Evolutionary conservation across 495 filamentous ascomycete species (phyloP).

Genomic region (Hypoxylon fragiforme): DNA sequence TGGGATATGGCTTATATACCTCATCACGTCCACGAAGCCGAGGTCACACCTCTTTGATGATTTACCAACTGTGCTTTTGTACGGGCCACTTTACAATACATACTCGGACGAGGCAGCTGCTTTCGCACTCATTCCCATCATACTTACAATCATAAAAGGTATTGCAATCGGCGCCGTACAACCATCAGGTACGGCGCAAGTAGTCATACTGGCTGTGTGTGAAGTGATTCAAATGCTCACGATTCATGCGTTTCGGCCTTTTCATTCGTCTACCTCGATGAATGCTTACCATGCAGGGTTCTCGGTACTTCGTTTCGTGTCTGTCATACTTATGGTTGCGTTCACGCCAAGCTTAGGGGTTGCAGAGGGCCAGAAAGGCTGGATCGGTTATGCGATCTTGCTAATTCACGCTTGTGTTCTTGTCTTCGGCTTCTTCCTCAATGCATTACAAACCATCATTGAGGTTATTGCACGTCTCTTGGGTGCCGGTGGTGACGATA

Average conservation of each 20-base stretch:
- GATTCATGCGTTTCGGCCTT: constrained; percentile 86
- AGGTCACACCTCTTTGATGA: constrained; percentile 89
- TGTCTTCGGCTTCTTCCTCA: constrained; percentile 92
- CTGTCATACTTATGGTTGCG: constrained; percentile 79
- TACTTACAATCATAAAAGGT: constrained; percentile 81
- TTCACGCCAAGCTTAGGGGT: constrained; percentile 84
- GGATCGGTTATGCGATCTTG: constrained; percentile 94
- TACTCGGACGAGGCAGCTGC: constrained; percentile 85
- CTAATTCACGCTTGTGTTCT: constrained; percentile 83
- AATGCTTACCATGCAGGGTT: constrained; percentile 91
- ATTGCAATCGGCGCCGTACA: constrained; percentile 91
- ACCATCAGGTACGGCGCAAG: constrained; percentile 87
- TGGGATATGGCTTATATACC: constrained; percentile 73
- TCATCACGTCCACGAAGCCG: constrained; percentile 79
- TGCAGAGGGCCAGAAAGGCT: constrained; percentile 76
- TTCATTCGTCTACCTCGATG: constrained; percentile 93
- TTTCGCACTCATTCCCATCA: constrained; percentile 83
- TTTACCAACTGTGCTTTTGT: constrained; percentile 82
- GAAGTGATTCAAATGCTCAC: constrained; percentile 91
- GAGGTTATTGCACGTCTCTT: constrained; percentile 81
- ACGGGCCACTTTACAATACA: constrained; percentile 97
- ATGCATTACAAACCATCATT: constrained; percentile 84
- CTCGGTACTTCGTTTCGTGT: constrained; percentile 72
- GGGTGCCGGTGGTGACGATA: constrained; percentile 77
- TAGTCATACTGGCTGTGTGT: constrained; percentile 88